Base-by-base conservation (phyloP, 1,139 yeast genomes). In the Saccharomyces hybrid region DNA sequence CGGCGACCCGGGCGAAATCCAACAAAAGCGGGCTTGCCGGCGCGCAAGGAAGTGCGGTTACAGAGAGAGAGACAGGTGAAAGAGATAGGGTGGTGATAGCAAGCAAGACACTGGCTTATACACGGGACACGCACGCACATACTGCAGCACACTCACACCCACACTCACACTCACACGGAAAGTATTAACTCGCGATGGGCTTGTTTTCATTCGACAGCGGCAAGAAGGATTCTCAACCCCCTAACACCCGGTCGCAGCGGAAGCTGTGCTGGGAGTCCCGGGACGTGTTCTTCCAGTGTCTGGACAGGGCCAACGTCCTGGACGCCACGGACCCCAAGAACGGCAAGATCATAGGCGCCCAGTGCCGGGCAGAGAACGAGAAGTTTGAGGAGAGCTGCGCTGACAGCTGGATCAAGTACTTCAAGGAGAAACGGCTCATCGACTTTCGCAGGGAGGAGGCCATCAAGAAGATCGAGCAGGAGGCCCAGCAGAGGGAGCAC, bases 251-350 rank as follows among this genome's bases (percentile, higher is more conserved):
- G 59, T 69, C 76, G 30, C 75, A 78, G 54, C 75, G 89, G 57
- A 75, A 78, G 61, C 70, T 71, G 57, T 85, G 91, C 70, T 85
- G 90, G 90, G 84, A 79, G 44, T 74, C 85, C 16, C 74, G 91
- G 56, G 91, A 85, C 63, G 61, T 62, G 27, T 84, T 73, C 63
- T 82, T 83, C 60, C 71, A 68, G 2, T 85, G 91, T 63, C 70
- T 85, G 50, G 87, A 84, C 64, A 74, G 70, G 56, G 72, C 79
- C 59, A 65, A 74, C 27, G 78, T 84, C 31, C 73, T 75, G 3
- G 81, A 83, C 62, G 78, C 82, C 4, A 61, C 74, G 9, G 80
- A 77, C 52, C 73, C 73, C n/a, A 62, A 64, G 42, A 61, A 64
- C 14, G 58, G 58, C 1, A 60, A 61, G 48, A 65, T 78, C 38